Evolutionary conservation across 805 yeast species (phyloP), one percentile per base, ranked within the genome.

Genomic region (Komagataella populi): DNA sequence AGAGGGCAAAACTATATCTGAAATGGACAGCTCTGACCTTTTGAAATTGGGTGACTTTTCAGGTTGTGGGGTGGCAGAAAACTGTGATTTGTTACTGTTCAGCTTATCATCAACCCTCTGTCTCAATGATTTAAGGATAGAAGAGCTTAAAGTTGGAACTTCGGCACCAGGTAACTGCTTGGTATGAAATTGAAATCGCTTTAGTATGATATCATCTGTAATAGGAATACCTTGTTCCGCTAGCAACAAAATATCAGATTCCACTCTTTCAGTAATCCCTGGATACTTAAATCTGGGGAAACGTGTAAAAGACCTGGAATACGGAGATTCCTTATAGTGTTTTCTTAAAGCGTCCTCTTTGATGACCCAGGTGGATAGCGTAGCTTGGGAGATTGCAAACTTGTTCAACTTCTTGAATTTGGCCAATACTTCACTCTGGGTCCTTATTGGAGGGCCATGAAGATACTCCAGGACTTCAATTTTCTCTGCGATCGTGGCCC

Each of bases 381-480:
- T 66, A 6, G 69, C 67, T 54, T 64, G 70, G 20, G 70, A 65
- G 14, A 68, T 60, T 18, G 65, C 53, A 51, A 68, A 66, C 36
- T 50, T 47, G 7, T 52, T 53, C 12, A 50, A 54, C 1, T 50
- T 47, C 16, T 53, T 53, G 55, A 65, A 66, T 51, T 61, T 59
- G 6, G 50, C 50, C 20, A 65, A 48, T 0, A 63, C 56, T 17
- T 65, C 65, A 24, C 51, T 50, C 48, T 67, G 70, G 1, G 64
- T 49, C 5, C 55, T 45, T n/a, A 36, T 47, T 6, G 68, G 70
- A 2, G 65, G 67, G 0, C 68, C 67, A 12, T 49, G 48, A n/a
- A 63, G 49, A 47, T 59, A 65, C 47, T 67, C 66, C 45, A 68
- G 52, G 4, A 66, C 71, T 47, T 57, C 58, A 7, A 67, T 57